phyloP scores from a whole-genome alignment of 1,284 basidiomycete genomes.

The Fomitopsis schrenkii region DNA sequence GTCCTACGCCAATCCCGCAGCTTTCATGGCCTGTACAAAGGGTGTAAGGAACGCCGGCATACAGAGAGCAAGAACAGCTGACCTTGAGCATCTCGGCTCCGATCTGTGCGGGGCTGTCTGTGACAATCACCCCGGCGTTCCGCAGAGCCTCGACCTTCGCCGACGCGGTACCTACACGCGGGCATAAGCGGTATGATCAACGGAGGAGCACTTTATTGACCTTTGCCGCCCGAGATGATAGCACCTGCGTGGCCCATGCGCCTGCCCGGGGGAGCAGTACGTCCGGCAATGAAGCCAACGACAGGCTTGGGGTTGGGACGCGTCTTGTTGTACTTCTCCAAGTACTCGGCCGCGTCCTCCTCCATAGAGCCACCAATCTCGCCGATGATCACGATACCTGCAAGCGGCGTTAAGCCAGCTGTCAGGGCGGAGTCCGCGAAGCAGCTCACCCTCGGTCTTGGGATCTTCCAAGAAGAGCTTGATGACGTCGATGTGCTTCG shows the following conservation, averaged over 20 bases:
- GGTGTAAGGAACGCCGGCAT: not conserved
- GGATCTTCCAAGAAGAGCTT: conserved; percentile 96
- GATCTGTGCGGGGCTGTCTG: conserved; percentile 95
- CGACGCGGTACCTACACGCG: conserved; percentile 74
- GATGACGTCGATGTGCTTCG: conserved; percentile 93
- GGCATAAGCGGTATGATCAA: not conserved
- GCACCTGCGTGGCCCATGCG: conserved; percentile 99
- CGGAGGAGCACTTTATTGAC: conserved; percentile 29
- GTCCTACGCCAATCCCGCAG: conserved; percentile 71
- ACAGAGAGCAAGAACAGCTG: conserved; percentile 16
- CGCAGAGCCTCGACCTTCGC: conserved; percentile 97
- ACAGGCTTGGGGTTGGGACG: conserved; percentile 89
- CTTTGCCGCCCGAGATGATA: conserved; percentile 98
- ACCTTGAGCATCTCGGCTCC: conserved; percentile 86
- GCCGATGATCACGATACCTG: conserved; percentile 95
- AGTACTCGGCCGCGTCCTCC: conserved; percentile 97
- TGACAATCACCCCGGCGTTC: conserved; percentile 91
- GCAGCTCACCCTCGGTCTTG: conserved; percentile 73
- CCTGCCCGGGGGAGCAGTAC: conserved; percentile 95
- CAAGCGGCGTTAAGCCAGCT: not conserved
- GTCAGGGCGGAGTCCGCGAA: not conserved
- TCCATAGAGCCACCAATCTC: conserved; percentile 99
- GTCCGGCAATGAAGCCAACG: conserved; percentile 96
- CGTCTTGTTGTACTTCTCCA: conserved; percentile 92
- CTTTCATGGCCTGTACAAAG: conserved; percentile 70